Conservation (phyloP, 768 basidiomycete genomes). For the Antrodiella citrinella region DNA sequence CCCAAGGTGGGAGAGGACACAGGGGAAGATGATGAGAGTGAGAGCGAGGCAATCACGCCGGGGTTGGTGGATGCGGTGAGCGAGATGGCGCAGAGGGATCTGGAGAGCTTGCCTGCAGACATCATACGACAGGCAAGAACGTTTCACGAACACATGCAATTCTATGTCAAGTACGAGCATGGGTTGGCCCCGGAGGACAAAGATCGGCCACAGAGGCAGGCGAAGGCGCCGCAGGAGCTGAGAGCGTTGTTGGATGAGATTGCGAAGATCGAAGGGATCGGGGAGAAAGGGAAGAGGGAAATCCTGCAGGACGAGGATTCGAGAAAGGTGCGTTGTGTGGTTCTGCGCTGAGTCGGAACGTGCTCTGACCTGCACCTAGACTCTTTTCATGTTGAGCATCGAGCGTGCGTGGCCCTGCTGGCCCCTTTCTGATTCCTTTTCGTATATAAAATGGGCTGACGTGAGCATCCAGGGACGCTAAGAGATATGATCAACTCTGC, state of each 20-base stretch:
- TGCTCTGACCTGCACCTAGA: conserved; percentile 19
- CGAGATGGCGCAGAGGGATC: conserved; percentile 18
- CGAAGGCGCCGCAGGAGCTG: conserved; percentile 21
- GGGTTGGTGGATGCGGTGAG: conserved; percentile 3
- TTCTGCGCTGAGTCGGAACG: neutral
- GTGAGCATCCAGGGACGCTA: conserved; percentile 22
- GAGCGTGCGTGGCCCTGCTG: conserved; percentile 30
- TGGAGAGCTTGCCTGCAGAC: conserved; percentile 32
- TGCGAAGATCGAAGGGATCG: conserved; percentile 23
- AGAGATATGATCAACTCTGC: conserved; percentile 25
- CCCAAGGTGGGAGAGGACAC: neutral
- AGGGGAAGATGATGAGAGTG: conserved; percentile 5
- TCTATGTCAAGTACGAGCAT: conserved; percentile 17
- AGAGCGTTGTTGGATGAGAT: conserved; percentile 35
- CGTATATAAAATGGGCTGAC: neutral
- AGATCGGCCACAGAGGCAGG: conserved; percentile 1
- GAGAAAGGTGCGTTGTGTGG: conserved; percentile 28
- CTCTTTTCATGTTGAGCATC: conserved; percentile 34
- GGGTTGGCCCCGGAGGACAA: conserved; percentile 4
- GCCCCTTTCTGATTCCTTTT: neutral
- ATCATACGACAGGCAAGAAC: conserved; percentile 29
- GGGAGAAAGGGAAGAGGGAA: conserved; percentile 28
- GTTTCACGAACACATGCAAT: conserved; percentile 35
- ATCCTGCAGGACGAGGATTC: conserved; percentile 35
- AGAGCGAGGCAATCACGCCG: neutral